phyloP scores from a whole-genome alignment of 306 rosid species.

The apple (Malus domestica) region DNA sequence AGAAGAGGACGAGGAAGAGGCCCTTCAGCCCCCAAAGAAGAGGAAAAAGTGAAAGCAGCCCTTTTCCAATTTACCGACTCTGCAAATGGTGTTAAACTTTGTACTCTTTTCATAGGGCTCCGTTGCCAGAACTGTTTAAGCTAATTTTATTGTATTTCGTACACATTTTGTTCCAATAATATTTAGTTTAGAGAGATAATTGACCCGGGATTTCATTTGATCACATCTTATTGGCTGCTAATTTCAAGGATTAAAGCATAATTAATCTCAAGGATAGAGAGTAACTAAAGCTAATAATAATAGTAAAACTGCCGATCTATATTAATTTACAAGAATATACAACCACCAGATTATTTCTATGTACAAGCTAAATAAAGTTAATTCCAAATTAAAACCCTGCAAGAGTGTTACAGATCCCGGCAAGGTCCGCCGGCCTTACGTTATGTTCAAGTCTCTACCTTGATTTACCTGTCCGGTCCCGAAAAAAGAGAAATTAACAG shows the following conservation, averaged over 20 bases:
- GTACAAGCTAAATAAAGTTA: neutral
- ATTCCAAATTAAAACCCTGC: conserved; percentile 12
- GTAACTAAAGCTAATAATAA: neutral
- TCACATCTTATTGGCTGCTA: neutral
- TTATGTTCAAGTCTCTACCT: neutral
- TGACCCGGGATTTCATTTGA: neutral
- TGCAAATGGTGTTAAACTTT: neutral
- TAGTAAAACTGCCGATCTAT: neutral
- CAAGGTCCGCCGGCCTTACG: conserved; percentile 2
- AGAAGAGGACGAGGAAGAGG: conserved; percentile 35
- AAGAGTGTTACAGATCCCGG: conserved; percentile 4
- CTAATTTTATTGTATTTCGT: conserved; percentile 7
- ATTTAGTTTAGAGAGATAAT: neutral
- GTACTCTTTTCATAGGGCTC: neutral
- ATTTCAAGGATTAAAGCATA: neutral
- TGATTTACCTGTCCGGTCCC: conserved; percentile 21
- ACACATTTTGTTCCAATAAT: conserved; percentile 1
- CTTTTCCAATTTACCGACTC: neutral
- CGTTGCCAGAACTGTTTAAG: conserved; percentile 3
- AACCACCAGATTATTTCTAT: neutral
- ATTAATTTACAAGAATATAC: conserved; percentile 6
- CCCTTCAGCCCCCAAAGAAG: conserved; percentile 47
- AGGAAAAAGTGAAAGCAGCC: conserved; percentile 29
- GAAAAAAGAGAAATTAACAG: neutral
- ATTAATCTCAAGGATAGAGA: neutral